Evolutionary conservation across 2,329 filamentous ascomycete genomes (phyloP).

Genomic region (Microsporum ferrugineum): DNA sequence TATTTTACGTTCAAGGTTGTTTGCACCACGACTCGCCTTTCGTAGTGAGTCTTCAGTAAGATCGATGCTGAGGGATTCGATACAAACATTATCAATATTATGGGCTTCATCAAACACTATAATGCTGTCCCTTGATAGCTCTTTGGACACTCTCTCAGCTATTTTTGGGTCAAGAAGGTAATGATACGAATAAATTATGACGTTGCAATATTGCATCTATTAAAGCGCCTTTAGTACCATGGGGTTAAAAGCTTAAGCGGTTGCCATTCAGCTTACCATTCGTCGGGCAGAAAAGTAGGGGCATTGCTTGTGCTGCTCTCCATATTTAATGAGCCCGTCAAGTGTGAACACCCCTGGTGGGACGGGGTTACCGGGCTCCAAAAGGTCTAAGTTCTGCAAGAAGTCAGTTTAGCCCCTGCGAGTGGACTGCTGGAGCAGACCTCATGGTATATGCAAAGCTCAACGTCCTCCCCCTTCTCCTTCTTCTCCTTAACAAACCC

Average conservation of each 20-base stretch:
- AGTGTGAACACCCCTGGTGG: constrained; percentile 94
- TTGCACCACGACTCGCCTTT: constrained; percentile 79
- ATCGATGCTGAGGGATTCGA: constrained; percentile 92
- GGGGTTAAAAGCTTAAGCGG: not conserved
- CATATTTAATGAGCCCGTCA: constrained; percentile 76
- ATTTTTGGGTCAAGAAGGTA: constrained; percentile 97
- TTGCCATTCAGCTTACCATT: constrained; percentile 53
- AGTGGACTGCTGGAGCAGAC: constrained; percentile 34
- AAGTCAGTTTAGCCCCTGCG: constrained; percentile 13
- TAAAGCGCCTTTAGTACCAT: constrained; percentile 15
- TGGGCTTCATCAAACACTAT: constrained; percentile 98
- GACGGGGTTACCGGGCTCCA: constrained; percentile 89
- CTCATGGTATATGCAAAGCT: constrained; percentile 91
- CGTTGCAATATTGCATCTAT: constrained; percentile 96
- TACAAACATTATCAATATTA: constrained; percentile 99
- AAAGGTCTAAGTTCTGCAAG: constrained; percentile 69
- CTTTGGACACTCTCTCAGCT: constrained; percentile 84
- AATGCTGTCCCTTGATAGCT: constrained; percentile 95
- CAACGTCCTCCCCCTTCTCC: constrained; percentile 84
- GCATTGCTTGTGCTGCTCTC: constrained; percentile 91
- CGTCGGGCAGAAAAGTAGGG: constrained; percentile 91
- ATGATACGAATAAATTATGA: constrained; percentile 99
- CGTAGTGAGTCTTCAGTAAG: constrained; percentile 89
- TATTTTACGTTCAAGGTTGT: constrained; percentile 83
- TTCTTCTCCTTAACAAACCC: constrained; percentile 98